phyloP scores from a whole-genome alignment of 331 rosid genomes.

The Malus hybrid region DNA sequence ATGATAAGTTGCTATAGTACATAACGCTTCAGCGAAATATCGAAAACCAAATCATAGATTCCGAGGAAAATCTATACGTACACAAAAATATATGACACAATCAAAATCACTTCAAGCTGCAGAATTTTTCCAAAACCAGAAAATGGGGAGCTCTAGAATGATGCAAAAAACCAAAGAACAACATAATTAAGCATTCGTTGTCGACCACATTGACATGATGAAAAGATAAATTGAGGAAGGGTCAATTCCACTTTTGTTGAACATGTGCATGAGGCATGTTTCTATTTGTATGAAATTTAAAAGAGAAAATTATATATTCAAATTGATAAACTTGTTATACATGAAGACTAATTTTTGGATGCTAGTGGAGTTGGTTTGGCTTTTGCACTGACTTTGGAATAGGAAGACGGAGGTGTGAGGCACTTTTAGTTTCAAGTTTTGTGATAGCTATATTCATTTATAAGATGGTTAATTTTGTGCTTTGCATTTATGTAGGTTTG shows the following conservation, averaged over 20 bases:
- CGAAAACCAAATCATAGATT: neutral
- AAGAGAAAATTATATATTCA: neutral
- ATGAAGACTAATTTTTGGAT: neutral
- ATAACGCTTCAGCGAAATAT: neutral
- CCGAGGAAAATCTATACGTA: neutral
- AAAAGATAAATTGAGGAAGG: neutral
- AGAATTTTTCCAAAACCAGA: neutral
- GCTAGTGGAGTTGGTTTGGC: neutral
- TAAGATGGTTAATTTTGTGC: neutral
- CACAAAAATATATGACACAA: neutral
- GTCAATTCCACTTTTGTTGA: neutral
- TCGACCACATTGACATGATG: neutral
- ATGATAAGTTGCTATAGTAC: neutral
- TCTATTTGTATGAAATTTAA: neutral
- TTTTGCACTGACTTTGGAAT: conserved; percentile 4
- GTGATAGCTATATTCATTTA: neutral
- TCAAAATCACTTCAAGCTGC: neutral
- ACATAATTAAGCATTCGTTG: neutral
- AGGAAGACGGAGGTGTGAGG: neutral
- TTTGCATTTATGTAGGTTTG: neutral
- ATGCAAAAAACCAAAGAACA: neutral
- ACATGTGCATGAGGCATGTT: neutral
- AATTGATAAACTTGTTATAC: neutral
- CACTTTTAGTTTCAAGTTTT: neutral
- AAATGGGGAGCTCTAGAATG: neutral